A percentile compares a stretch with the other conserved stretches of the same genome.
Evolutionary conservation across 2,329 filamentous ascomycete species (phyloP).

Genomic region (Onygenales sp.): DNA sequence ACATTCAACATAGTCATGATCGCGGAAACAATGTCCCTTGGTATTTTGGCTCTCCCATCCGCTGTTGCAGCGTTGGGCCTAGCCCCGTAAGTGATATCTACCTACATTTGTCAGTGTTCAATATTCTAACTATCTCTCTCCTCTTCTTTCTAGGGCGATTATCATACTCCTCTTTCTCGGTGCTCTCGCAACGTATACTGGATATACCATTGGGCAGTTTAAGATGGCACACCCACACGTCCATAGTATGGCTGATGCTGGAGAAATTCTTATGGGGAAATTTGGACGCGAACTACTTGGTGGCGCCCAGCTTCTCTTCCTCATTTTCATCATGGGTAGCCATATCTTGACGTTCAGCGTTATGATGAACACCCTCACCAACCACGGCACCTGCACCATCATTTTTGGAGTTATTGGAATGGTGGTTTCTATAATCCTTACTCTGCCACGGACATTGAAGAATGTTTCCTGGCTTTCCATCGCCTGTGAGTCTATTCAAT

Average conservation of each 20-base stretch:
- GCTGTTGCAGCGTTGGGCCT: constrained; percentile 45
- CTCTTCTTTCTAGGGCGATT: constrained; percentile 29
- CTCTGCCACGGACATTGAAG: constrained; percentile 53
- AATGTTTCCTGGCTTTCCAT: constrained; percentile 55
- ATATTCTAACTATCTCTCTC: constrained; percentile 1
- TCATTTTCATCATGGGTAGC: constrained; percentile 62
- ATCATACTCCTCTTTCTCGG: constrained; percentile 46
- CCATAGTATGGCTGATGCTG: constrained; percentile 59
- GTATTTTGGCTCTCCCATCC: constrained; percentile 46
- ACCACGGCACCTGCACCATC: constrained; percentile 54
- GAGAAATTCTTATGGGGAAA: constrained; percentile 50
- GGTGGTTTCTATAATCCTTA: constrained; percentile 48
- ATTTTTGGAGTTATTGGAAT: constrained; percentile 53
- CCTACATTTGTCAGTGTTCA: neutral
- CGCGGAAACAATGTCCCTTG: constrained; percentile 50
- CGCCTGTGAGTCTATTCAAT: constrained; percentile 33
- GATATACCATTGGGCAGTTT: constrained; percentile 52
- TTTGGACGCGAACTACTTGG: constrained; percentile 55
- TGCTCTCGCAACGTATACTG: constrained; percentile 49
- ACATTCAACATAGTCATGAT: constrained; percentile 39
- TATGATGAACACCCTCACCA: constrained; percentile 56
- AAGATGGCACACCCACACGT: constrained; percentile 49
- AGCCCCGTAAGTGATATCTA: constrained; percentile 32
- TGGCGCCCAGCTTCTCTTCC: constrained; percentile 51
- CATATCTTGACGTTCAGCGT: constrained; percentile 63